Evolutionary conservation across 2,329 filamentous ascomycete genomes (phyloP), one percentile per base, ranked within the genome.

Genomic region (Torrubiella hemipterigena): DNA sequence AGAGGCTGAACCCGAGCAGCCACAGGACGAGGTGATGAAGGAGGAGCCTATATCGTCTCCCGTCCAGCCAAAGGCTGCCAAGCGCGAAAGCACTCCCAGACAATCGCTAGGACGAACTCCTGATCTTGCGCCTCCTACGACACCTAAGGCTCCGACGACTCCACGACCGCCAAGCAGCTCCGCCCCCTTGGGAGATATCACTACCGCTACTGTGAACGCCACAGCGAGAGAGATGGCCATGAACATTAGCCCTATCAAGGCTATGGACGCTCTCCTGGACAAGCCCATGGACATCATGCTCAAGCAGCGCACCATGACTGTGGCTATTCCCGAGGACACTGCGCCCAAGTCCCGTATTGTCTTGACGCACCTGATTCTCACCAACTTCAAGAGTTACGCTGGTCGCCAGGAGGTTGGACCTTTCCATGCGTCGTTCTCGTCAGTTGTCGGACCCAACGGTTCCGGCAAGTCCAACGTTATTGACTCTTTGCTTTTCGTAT

Each of bases 391-490:
- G 63, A 96, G 89, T 61, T 98, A 98, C 53, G 91, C 91, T 12
- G 91, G 91, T 4, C 69, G 82, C 38, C 91, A 98, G 54, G 81
- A 93, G 58, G 91, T 98, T 36, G 91, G 91, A 0, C 91, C 91
- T 0, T 98, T 98, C 54, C 91, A 98, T 53, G 73, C 84, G 2
- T 98, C 91, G 0, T 98, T 98, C 59, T 95, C 91, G 2, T 95
- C 91, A 0, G 91, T 98, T 3, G 91, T 98, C 8, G 93, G 91
- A 1, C 91, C 93, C 30, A 98, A 98, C 52, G 91, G 91, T 38
- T 98, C 91, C 8, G 91, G 91, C 36, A 98, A 98, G 55, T 96
- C 91, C 15, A 98, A 98, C 47, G 93, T 98, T 39, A 98, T 98
- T 50, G 91, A 98, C 57, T 95, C 91, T 3, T 64, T 98, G 17